A percentile compares a stretch with the other conserved stretches of the same genome.
Evolutionary conservation across 441 rosid genomes (phyloP).

Genomic region (Cnidoscolus chayamansa): DNA sequence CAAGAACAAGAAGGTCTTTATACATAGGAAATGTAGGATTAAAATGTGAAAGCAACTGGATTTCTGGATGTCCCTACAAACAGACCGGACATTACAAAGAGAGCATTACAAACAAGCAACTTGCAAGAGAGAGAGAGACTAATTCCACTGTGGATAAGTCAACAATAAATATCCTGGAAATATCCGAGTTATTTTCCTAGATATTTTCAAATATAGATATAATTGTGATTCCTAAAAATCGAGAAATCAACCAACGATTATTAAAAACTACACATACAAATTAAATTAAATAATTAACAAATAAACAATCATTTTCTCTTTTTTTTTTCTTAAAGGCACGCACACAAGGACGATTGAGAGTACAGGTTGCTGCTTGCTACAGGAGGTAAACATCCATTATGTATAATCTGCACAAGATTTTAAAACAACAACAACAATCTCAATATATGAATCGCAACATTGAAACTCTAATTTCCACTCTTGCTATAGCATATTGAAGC

Average conservation of each 20-base stretch:
- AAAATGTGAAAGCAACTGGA: conserved; percentile 3
- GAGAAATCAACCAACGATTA: too few species aligned
- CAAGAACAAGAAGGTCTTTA: neutral
- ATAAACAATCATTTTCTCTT: neutral
- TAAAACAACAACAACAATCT: too few species aligned
- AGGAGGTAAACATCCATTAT: neutral
- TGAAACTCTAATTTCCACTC: neutral
- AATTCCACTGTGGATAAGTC: neutral
- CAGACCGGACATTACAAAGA: neutral
- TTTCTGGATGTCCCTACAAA: neutral
- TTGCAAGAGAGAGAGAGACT: too few species aligned
- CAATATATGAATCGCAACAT: neutral
- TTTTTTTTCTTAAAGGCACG: too few species aligned
- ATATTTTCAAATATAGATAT: neutral
- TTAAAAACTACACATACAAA: too few species aligned
- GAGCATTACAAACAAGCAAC: too few species aligned
- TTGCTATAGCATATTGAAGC: neutral
- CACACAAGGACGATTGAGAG: neutral
- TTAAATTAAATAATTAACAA: neutral
- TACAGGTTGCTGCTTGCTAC: neutral
- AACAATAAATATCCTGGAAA: neutral
- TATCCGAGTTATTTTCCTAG: neutral
- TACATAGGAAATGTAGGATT: neutral
- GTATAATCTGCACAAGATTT: too few species aligned
- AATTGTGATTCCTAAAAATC: too few species aligned